Conservation (phyloP, 2,329 filamentous ascomycete genomes). For the Fusarium sarcochroum region DNA sequence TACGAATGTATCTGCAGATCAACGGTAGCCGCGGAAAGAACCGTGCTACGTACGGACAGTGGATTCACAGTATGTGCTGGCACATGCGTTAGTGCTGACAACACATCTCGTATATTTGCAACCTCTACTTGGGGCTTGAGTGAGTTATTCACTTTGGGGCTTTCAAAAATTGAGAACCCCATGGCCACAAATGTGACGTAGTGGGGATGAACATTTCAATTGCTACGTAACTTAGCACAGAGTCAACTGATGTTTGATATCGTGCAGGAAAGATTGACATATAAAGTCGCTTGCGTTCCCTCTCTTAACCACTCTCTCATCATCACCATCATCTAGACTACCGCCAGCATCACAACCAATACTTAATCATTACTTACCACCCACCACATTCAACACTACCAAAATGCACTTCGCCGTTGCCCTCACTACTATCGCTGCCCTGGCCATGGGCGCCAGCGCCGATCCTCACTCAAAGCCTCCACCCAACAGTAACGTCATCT, state of each 20-base stretch:
- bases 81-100: slow-evolving; percentile 8
- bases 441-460: slow-evolving; percentile 18
- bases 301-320: neutral
- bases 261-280: neutral
- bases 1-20: neutral
- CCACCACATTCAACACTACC: neutral
- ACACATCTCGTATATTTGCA: slow-evolving; percentile 6
- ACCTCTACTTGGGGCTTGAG: neutral
- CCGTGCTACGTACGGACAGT: neutral
- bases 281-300: neutral
- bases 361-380: neutral
- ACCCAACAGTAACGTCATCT: slow-evolving; percentile 19
- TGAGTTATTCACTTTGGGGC: neutral
- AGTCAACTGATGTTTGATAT: neutral
- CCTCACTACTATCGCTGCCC: slow-evolving; percentile 7
- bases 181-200: neutral
- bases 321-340: neutral
- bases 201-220: neutral
- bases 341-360: neutral
- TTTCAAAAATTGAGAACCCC: neutral
- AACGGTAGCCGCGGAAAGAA: neutral
- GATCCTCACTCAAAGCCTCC: neutral
- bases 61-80: neutral
- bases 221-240: neutral
- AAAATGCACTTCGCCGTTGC: slow-evolving; percentile 21